Evolutionary conservation across 352 stramenopile genomes (phyloP), one percentile per base, ranked within the genome.

Genomic region (Pythium dissotocum): DNA sequence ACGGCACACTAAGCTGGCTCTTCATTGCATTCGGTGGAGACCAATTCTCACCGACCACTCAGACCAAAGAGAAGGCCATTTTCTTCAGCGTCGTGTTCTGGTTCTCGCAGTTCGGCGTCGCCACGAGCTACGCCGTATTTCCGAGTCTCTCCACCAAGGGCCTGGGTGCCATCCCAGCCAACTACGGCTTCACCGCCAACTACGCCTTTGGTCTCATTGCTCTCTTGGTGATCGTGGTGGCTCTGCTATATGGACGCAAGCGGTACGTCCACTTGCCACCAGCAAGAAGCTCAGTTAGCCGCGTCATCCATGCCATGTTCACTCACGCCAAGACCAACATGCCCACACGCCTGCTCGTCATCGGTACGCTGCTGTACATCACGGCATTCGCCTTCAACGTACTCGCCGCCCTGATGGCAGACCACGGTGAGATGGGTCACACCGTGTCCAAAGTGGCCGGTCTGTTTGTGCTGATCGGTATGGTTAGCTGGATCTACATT

Each of bases 21-120:
- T 55, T 78, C 13, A 67, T 76, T 26, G 63, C 72, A 38, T 66
- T 71, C 32, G 72, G 72, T 26, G 72, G 56, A 35, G 72, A 78
- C 36, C 72, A 78, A 56, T 78, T 74, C 58, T 44, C 76, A 18
- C 64, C 67, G 35, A 28, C 36, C 10, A 52, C 64, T 30, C 40
- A 64, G 8, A 28, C 33, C 21, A 40, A 73, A 48, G 58, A 78
- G 40, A 72, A 76, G 46, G 24, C 32, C n/a, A 58, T 61, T 3
- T 88, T 79, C 58, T 88, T 88, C 58, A 81, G 72, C 42, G 83
- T 65, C 46, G 84, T 87, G 61, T 87, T 87, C 67, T 82, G 65
- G 65, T 69, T 63, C 51, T 76, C 88, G 48, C 89, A 87, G 56
- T 55, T 87, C 46, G 81, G 81, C 42, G 72, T 77, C 12, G 46